Conservation (phyloP, 352 stramenopile genomes). For the Thraustochytrium sp. region DNA sequence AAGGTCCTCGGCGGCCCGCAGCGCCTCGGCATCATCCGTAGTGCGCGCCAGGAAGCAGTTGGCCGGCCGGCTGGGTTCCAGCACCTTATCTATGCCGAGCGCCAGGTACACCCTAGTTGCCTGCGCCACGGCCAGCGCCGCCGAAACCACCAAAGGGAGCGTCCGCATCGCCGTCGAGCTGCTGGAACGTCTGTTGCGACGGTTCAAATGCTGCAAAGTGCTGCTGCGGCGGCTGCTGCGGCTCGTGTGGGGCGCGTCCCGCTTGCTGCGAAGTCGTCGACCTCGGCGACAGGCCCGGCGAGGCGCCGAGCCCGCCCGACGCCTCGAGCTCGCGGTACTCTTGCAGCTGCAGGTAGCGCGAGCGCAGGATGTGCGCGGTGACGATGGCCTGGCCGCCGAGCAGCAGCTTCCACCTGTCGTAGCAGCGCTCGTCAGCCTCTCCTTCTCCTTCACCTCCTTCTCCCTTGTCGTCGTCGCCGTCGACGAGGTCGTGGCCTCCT, state of each 20-base stretch:
- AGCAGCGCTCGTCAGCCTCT: not conserved
- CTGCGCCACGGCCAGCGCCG: not conserved
- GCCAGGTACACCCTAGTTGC: not conserved
- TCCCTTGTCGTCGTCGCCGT: too few species aligned
- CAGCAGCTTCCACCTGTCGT: constrained; percentile 17
- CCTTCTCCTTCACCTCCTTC: not conserved
- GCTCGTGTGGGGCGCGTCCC: too few species aligned
- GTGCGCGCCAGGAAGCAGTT: not conserved
- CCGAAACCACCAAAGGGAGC: not conserved
- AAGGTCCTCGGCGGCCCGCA: constrained; percentile 4
- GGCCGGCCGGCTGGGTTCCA: not conserved
- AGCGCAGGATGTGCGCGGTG: not conserved
- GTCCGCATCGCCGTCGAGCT: not conserved
- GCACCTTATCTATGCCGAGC: not conserved
- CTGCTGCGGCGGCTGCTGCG: not conserved
- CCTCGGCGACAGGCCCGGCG: too few species aligned
- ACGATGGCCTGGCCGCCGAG: constrained; percentile 4
- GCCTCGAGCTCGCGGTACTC: too few species aligned
- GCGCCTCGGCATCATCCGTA: not conserved
- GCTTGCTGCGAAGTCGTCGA: too few species aligned
- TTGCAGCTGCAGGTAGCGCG: not conserved
- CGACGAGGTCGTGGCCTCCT: not conserved
- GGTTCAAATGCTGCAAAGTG: not conserved
- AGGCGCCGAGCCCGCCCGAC: too few species aligned
- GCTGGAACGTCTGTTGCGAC: not conserved